Conservation (phyloP, 2,329 filamentous ascomycete genomes). For the Aspergillus felis region DNA sequence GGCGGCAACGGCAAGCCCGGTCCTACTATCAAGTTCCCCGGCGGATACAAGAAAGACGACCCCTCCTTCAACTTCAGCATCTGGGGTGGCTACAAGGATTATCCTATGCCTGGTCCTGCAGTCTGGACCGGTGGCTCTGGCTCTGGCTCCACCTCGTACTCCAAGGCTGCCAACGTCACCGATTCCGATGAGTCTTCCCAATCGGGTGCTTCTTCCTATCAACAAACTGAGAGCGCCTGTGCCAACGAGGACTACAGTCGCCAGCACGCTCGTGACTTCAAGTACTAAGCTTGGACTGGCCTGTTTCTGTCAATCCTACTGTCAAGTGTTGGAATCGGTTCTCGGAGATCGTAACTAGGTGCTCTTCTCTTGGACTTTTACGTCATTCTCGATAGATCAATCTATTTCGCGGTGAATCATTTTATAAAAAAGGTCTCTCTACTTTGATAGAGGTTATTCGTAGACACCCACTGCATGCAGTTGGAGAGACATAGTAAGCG, state of each 20-base stretch:
- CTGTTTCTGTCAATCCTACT: not conserved
- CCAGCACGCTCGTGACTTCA: not conserved
- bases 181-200: not conserved
- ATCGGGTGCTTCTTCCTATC: not conserved
- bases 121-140: conserved; percentile 7
- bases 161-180: not conserved
- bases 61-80: conserved; percentile 16
- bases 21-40: conserved; percentile 11
- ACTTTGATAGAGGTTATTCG: not conserved
- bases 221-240: not conserved
- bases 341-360: not conserved
- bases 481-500: not conserved
- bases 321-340: not conserved
- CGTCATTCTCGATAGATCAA: not conserved
- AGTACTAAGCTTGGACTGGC: not conserved
- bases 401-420: not conserved
- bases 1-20: conserved; percentile 30
- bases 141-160: not conserved
- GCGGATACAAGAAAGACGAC: conserved; percentile 13
- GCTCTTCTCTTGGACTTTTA: not conserved
- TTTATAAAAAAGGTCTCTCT: not conserved
- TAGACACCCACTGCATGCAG: not conserved
- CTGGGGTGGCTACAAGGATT: conserved; percentile 13
- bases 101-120: conserved; percentile 17
- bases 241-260: not conserved